Evolutionary conservation across 805 yeast species (phyloP).

Genomic region (Metschnikowia henanensis): DNA sequence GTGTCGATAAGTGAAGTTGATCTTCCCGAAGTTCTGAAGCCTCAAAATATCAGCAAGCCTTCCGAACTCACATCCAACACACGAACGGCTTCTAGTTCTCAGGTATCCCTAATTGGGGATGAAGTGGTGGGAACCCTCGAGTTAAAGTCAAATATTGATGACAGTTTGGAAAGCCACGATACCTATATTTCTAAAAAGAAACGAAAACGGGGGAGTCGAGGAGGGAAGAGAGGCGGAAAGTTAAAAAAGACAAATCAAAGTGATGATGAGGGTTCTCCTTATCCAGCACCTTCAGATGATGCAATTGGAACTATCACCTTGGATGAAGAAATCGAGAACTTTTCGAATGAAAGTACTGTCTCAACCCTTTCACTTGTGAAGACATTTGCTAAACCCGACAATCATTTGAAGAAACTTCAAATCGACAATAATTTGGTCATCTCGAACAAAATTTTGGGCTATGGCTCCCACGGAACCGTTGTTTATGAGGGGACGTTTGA

Average conservation of each 20-base stretch:
- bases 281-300: slow-evolving; percentile 11
- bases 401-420: slow-evolving; percentile 32
- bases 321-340: slow-evolving; percentile 7
- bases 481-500: slow-evolving; percentile 91
- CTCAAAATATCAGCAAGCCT: too few species aligned
- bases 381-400: slow-evolving; percentile 15
- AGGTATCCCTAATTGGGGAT: too few species aligned
- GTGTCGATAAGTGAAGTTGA: not conserved
- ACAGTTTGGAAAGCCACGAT: slow-evolving; percentile 11
- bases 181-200: slow-evolving; percentile 43
- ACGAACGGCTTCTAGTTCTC: too few species aligned
- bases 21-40: not conserved
- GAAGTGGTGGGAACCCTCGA: slow-evolving; percentile 4
- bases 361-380: slow-evolving; percentile 30
- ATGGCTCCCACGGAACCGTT: slow-evolving; percentile 96
- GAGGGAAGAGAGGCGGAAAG: slow-evolving; percentile 61
- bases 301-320: slow-evolving; percentile 2
- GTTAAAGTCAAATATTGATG: slow-evolving; percentile 1
- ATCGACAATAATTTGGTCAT: slow-evolving; percentile 56
- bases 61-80: too few species aligned
- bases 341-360: slow-evolving; percentile 13
- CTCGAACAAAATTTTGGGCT: slow-evolving; percentile 79
- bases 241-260: slow-evolving; percentile 25
- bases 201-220: slow-evolving; percentile 83
- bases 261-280: slow-evolving; percentile 30